Base-by-base conservation (phyloP, 2,329 filamentous ascomycete species). In the Clarireedia paspali region DNA sequence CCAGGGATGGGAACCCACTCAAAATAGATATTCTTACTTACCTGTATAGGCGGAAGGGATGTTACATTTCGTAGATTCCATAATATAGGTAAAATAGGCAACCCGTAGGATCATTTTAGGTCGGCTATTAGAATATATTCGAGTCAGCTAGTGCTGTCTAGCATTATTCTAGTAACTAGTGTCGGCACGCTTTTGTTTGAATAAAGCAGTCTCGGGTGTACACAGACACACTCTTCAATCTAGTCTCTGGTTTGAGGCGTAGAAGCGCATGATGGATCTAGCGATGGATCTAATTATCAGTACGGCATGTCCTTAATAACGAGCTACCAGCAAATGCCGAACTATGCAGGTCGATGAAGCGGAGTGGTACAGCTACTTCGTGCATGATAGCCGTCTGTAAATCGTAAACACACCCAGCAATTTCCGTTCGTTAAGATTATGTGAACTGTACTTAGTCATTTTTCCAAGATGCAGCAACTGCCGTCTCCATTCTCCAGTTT, bases 111-210 rank as follows among this genome's bases (percentile, higher is more conserved):
- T 45, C 40, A n/a, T 46, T 44, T 53, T 27, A 20, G 30, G 27
- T 58, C 39, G 50, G 40, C 39, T 49, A 50, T 58, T 53, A 36
- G 57, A 40, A 45, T 4, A 27, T 48, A 30, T 30, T 58, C 39
- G 48, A 40, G 44, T 49, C 46, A 44, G 14, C 24, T 30, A 46
- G 36, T 30, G 27, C 23, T 38, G 17, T 52, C 49, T 24, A 40
- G 23, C n/a, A 6, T 23, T 27, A 40, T n/a, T 36, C 50, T 47
- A 45, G 12, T 36, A 4, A 54, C 15, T 42, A 39, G 17, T 26
- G 20, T 27, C 52, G 45, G 45, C 30, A 54, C 12, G 24, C 24
- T 17, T 40, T 38, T n/a, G 27, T 14, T 14, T 26, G 23, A 27
- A 17, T 12, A 44, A 20, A 20, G n/a, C 15, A 20, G 20, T 20